These are phyloP conservation scores for Graphium sp. DNA, from an alignment of 2,329 filamentous ascomycete genomes.

Conservation along the genomic window DNA sequence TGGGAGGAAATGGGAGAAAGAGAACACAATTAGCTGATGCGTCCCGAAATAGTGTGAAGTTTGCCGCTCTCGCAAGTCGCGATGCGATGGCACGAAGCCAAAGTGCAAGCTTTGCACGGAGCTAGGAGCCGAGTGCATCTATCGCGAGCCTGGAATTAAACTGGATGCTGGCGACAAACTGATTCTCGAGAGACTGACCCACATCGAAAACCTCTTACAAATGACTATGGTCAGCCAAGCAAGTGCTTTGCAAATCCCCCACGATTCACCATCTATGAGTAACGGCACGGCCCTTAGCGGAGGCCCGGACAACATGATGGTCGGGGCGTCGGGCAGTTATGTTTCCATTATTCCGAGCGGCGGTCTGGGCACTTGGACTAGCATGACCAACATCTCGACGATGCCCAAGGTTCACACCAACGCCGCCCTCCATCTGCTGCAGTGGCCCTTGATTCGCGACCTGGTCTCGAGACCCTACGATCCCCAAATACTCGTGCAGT, in stretches of 20 bases:
- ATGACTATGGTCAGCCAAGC: slow-evolving; percentile 40
- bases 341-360: slow-evolving; percentile 40
- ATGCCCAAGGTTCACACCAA: slow-evolving; percentile 80
- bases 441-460: slow-evolving; percentile 68
- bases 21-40: neutral
- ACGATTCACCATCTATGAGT: slow-evolving; percentile 45
- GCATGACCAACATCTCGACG: slow-evolving; percentile 55
- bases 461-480: slow-evolving; percentile 64
- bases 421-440: slow-evolving; percentile 59
- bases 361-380: slow-evolving; percentile 58
- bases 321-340: slow-evolving; percentile 24
- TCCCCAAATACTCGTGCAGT: slow-evolving; percentile 63
- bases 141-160: slow-evolving; percentile 74
- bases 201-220: slow-evolving; percentile 67
- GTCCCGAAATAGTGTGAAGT: slow-evolving; percentile 48
- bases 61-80: slow-evolving; percentile 63
- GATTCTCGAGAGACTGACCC: slow-evolving; percentile 60
- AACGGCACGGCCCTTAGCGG: slow-evolving; percentile 44
- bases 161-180: slow-evolving; percentile 75
- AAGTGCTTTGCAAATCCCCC: slow-evolving; percentile 1
- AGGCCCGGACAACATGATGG: slow-evolving; percentile 32
- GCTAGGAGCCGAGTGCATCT: slow-evolving; percentile 67
- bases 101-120: slow-evolving; percentile 77
- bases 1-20: too few relatives aligned
- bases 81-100: slow-evolving; percentile 63